Evolutionary conservation across 2,329 filamentous ascomycete genomes (phyloP).

Genomic region (Fusarium caatingaense): DNA sequence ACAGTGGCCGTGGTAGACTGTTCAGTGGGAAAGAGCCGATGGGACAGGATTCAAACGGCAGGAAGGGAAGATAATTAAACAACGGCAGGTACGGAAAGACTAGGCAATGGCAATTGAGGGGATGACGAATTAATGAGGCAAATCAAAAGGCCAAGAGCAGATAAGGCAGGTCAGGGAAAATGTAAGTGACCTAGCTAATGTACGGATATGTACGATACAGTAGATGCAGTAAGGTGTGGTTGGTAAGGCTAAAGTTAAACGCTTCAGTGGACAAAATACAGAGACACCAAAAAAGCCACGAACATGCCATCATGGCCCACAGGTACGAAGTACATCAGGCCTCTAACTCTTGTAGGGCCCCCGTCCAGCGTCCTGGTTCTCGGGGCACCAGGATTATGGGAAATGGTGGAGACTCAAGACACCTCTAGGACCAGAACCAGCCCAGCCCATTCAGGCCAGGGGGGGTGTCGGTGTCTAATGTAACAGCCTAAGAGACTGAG

Average conservation of each 20-base stretch:
- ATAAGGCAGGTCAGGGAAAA: conserved; percentile 19
- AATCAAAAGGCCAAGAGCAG: conserved; percentile 11
- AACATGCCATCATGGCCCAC: conserved; percentile 23
- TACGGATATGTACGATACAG: conserved; percentile 9
- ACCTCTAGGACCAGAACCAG: not conserved
- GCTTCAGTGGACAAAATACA: not conserved
- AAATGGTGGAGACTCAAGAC: conserved; percentile 31
- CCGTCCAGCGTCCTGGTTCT: conserved; percentile 44
- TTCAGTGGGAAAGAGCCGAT: conserved; percentile 24
- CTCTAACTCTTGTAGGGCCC: conserved; percentile 14
- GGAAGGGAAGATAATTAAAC: not conserved
- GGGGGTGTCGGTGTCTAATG: conserved; percentile 23
- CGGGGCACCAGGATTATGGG: conserved; percentile 44
- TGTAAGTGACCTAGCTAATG: conserved; percentile 8
- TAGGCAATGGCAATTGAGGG: conserved; percentile 9
- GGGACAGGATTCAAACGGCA: conserved; percentile 31
- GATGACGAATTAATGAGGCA: conserved; percentile 38
- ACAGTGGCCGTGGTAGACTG: conserved; percentile 1
- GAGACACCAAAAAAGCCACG: conserved; percentile 11
- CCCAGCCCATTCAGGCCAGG: not conserved
- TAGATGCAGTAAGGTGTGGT: conserved; percentile 14
- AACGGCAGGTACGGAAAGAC: conserved; percentile 3
- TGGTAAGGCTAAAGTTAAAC: conserved; percentile 15
- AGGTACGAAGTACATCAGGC: not conserved
- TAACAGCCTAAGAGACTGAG: conserved; percentile 8